Evolutionary conservation across 768 basidiomycete genomes (phyloP).

Genomic region (Boletus rubescentipes): DNA sequence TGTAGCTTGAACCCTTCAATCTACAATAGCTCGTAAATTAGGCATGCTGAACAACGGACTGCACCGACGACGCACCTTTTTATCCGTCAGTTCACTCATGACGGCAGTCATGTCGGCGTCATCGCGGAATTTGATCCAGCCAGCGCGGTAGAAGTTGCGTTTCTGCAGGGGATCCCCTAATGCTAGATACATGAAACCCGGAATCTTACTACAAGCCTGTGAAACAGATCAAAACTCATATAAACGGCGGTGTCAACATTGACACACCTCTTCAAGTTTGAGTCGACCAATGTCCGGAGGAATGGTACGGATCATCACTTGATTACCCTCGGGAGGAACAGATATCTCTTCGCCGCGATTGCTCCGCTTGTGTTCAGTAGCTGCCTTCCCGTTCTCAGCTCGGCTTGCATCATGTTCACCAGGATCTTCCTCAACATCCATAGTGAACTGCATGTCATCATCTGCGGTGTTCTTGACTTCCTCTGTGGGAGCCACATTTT

Average conservation of each 20-base stretch:
- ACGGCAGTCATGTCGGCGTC: slow-evolving; percentile 80
- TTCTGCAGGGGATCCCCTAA: slow-evolving; percentile 91
- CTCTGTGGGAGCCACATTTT: slow-evolving; percentile 39
- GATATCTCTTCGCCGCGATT: slow-evolving; percentile 72
- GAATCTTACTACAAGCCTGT: slow-evolving; percentile 72
- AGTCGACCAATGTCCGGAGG: slow-evolving; percentile 89
- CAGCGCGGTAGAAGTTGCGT: slow-evolving; percentile 91
- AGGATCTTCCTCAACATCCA: slow-evolving; percentile 70
- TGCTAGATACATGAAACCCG: slow-evolving; percentile 86
- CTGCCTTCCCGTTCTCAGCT: slow-evolving; percentile 58
- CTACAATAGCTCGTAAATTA: slow-evolving; percentile 39
- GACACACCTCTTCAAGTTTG: slow-evolving; percentile 83
- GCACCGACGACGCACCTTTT: slow-evolving; percentile 57
- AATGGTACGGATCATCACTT: slow-evolving; percentile 94
- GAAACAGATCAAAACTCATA: slow-evolving; percentile 6
- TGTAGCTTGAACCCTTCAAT: slow-evolving; percentile 95
- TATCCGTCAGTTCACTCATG: slow-evolving; percentile 73
- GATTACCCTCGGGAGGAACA: slow-evolving; percentile 74
- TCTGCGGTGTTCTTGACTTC: slow-evolving; percentile 57
- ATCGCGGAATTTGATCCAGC: slow-evolving; percentile 86
- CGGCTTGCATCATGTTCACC: slow-evolving; percentile 58
- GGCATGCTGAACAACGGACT: background rate
- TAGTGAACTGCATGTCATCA: slow-evolving; percentile 74
- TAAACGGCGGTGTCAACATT: background rate
- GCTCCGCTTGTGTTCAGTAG: slow-evolving; percentile 43